phyloP scores from a whole-genome alignment of 2,329 filamentous ascomycete species.

The Colletotrichum spaethianum region DNA sequence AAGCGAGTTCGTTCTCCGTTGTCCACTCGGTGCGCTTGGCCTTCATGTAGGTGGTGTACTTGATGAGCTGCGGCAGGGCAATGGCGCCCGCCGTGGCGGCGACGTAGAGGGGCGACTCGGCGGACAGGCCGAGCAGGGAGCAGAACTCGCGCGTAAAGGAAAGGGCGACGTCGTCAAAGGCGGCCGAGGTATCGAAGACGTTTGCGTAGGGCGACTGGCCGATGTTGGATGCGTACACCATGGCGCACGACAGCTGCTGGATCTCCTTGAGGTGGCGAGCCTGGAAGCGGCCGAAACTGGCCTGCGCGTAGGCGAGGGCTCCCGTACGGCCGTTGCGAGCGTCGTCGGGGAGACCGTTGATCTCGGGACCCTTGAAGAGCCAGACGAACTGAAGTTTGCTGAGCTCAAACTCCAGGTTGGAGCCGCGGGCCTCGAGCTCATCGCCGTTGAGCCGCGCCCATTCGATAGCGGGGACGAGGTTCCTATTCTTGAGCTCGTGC shows the following conservation, averaged over 20 bases:
- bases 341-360: constrained; percentile 70
- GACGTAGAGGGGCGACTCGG: constrained; percentile 93
- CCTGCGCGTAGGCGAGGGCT: constrained; percentile 83
- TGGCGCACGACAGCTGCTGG: constrained; percentile 83
- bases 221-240: constrained; percentile 85
- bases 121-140: constrained; percentile 88
- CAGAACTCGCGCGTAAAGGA: constrained; percentile 97
- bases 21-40: constrained; percentile 96
- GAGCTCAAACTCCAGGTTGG: constrained; percentile 95
- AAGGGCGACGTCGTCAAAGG: constrained; percentile 87
- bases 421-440: constrained; percentile 84
- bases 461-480: constrained; percentile 85
- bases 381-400: constrained; percentile 91
- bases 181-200: constrained; percentile 81
- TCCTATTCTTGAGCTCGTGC: constrained; percentile 79
- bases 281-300: constrained; percentile 82
- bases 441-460: constrained; percentile 84
- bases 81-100: constrained; percentile 94
- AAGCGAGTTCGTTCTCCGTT: constrained; percentile 89
- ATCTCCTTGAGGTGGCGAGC: constrained; percentile 83
- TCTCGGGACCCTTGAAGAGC: constrained; percentile 78
- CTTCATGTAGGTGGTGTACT: constrained; percentile 89
- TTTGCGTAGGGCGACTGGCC: constrained; percentile 81
- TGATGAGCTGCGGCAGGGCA: constrained; percentile 88
- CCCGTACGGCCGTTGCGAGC: constrained; percentile 67